Evolutionary conservation across 129 eudicot genomes (phyloP).

Genomic region (Arctium minus): DNA sequence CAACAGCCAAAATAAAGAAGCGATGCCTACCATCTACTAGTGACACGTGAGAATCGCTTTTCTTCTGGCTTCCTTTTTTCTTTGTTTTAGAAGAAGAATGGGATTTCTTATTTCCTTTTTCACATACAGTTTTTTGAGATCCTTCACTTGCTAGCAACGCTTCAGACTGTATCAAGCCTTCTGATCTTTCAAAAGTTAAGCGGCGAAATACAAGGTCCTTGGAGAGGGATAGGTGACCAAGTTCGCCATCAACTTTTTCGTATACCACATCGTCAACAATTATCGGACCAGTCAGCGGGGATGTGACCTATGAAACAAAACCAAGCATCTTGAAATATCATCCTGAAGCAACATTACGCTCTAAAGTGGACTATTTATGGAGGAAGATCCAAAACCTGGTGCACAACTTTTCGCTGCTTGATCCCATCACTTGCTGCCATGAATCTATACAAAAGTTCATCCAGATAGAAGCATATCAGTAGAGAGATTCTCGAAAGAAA

Average conservation of each 20-base stretch:
- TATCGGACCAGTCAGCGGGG: conserved; percentile 72
- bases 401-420: conserved; percentile 64
- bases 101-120: conserved; percentile 34
- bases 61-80: conserved; percentile 54
- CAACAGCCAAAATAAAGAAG: not conserved
- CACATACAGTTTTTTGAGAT: conserved; percentile 22
- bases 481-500: not conserved
- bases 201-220: conserved; percentile 69
- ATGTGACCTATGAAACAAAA: conserved; percentile 47
- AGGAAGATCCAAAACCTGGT: conserved; percentile 53
- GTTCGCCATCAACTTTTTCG: conserved; percentile 64
- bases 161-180: conserved; percentile 87
- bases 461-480: not conserved
- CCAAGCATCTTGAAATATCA: conserved; percentile 2
- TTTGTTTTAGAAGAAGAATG: conserved; percentile 42
- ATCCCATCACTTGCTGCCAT: conserved; percentile 87
- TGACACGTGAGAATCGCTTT: conserved; percentile 25
- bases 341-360: not conserved
- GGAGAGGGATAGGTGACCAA: conserved; percentile 38
- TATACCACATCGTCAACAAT: conserved; percentile 78
- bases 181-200: conserved; percentile 71
- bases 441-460: conserved; percentile 42
- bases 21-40: conserved; percentile 18
- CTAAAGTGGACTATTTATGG: not conserved
- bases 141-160: conserved; percentile 57